Conservation (phyloP, 306 rosid genomes). For the Vicia villosa region DNA sequence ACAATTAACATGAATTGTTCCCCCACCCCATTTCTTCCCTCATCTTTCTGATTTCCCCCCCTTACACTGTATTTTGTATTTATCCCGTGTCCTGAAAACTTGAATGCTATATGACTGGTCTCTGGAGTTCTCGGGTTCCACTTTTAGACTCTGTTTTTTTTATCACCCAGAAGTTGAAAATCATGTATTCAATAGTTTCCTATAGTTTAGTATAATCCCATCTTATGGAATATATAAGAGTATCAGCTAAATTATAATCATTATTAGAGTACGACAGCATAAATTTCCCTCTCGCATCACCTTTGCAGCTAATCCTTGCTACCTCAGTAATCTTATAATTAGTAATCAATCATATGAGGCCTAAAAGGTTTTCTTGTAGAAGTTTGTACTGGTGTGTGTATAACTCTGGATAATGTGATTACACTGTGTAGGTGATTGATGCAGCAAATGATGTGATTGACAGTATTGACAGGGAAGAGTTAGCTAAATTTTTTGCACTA, state of each 20-base stretch:
- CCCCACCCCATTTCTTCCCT: background rate
- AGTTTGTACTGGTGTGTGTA: constrained; percentile 15
- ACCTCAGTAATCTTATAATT: constrained; percentile 1
- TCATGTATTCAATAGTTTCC: constrained; percentile 2
- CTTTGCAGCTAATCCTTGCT: background rate
- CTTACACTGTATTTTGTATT: background rate
- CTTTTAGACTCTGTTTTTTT: constrained; percentile 16
- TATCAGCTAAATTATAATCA: background rate
- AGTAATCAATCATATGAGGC: constrained; percentile 13
- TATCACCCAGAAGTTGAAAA: constrained; percentile 27
- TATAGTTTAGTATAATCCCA: background rate
- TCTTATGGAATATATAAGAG: constrained; percentile 12
- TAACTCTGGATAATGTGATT: constrained; percentile 24
- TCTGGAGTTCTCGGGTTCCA: constrained; percentile 17
- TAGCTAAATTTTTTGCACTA: constrained; percentile 63
- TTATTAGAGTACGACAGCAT: background rate
- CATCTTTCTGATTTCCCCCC: constrained; percentile 1
- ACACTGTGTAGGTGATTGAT: constrained; percentile 66
- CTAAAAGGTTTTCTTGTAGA: constrained; percentile 5
- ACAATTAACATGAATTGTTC: constrained; percentile 15
- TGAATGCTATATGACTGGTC: constrained; percentile 12
- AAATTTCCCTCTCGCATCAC: background rate
- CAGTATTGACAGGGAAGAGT: constrained; percentile 81
- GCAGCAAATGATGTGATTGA: constrained; percentile 81
- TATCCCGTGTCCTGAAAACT: constrained; percentile 3